phyloP scores from a whole-genome alignment of 495 filamentous ascomycete species.

The Podospora bellae-mahoneyi region DNA sequence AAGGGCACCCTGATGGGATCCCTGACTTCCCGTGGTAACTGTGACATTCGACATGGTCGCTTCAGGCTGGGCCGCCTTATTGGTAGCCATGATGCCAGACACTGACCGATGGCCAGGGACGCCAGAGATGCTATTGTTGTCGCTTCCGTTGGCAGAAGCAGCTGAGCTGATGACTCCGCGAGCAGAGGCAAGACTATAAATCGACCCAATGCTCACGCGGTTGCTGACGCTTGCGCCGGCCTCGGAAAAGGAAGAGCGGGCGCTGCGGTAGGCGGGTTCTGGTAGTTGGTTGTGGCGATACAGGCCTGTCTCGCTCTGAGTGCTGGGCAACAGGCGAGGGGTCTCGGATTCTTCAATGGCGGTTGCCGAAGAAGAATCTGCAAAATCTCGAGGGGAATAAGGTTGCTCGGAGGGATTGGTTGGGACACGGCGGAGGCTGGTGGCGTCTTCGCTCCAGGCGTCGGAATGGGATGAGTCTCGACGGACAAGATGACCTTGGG shows the following conservation, averaged over 20 bases:
- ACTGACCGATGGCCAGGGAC: conserved; percentile 27
- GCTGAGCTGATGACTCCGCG: conserved; percentile 46
- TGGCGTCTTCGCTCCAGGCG: conserved; percentile 28
- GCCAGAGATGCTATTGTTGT: conserved; percentile 36
- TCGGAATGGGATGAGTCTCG: conserved; percentile 36
- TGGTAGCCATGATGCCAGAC: conserved; percentile 40
- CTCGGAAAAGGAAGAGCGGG: conserved; percentile 37
- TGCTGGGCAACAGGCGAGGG: conserved; percentile 37
- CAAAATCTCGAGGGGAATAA: conserved; percentile 16
- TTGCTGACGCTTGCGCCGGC: conserved; percentile 46
- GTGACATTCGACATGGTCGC: conserved; percentile 52
- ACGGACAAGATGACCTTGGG: conserved; percentile 21
- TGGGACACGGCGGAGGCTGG: conserved; percentile 8
- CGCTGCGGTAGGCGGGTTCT: conserved; percentile 46
- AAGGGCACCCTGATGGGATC: conserved; percentile 32
- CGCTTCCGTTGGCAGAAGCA: conserved; percentile 42
- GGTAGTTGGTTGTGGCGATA: conserved; percentile 34
- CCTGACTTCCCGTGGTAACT: conserved; percentile 50
- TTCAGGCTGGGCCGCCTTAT: conserved; percentile 42
- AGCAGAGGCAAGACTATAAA: conserved; percentile 61
- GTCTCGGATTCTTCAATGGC: conserved; percentile 40
- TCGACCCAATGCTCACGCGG: conserved; percentile 62
- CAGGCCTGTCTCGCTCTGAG: conserved; percentile 25
- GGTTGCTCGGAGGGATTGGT: conserved; percentile 19
- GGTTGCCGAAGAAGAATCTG: conserved; percentile 25